These are phyloP conservation scores for Candida ponderosae DNA, from an alignment of 805 yeast species.

Conservation along the genomic window DNA sequence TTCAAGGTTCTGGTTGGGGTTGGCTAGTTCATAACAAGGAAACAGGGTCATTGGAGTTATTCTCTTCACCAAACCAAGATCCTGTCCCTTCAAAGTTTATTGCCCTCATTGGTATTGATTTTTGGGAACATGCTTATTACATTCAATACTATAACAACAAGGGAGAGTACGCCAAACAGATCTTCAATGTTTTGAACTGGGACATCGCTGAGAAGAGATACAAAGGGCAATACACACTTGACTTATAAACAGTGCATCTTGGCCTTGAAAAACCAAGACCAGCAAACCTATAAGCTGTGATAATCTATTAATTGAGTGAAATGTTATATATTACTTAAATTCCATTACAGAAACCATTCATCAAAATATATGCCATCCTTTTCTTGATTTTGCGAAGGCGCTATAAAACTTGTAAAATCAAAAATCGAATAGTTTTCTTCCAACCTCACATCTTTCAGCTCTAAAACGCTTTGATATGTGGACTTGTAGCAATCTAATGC, in stretches of 20 bases:
- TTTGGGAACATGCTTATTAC: conserved; percentile 49
- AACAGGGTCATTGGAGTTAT: conserved; percentile 34
- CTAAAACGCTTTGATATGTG: conserved; percentile 75
- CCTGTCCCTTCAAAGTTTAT: conserved; percentile 32
- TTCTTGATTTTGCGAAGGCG: conserved; percentile 26
- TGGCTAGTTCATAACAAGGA: conserved; percentile 36
- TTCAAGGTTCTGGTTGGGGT: conserved; percentile 51
- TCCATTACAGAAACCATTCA: conserved; percentile 31
- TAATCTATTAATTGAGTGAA: no score
- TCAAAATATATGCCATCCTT: conserved; percentile 37
- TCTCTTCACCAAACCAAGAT: conserved; percentile 40
- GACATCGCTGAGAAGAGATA: conserved; percentile 40
- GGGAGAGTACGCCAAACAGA: conserved; percentile 40
- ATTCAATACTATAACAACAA: conserved; percentile 45
- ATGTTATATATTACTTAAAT: no score
- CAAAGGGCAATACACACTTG: conserved; percentile 9
- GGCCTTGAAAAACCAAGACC: not conserved
- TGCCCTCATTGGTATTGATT: conserved; percentile 42
- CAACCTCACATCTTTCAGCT: conserved; percentile 35
- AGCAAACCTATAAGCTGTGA: no score
- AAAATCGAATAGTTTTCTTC: conserved; percentile 31
- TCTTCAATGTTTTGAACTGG: conserved; percentile 46
- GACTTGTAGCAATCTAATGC: conserved; percentile 63
- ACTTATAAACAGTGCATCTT: conserved; percentile 1
- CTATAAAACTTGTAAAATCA: conserved; percentile 31